Percentiles rank a stretch among this genome's conserved stretches.
Evolutionary conservation across 1,284 basidiomycete species (phyloP).

Genomic region (Sphaerobolus stellatus): DNA sequence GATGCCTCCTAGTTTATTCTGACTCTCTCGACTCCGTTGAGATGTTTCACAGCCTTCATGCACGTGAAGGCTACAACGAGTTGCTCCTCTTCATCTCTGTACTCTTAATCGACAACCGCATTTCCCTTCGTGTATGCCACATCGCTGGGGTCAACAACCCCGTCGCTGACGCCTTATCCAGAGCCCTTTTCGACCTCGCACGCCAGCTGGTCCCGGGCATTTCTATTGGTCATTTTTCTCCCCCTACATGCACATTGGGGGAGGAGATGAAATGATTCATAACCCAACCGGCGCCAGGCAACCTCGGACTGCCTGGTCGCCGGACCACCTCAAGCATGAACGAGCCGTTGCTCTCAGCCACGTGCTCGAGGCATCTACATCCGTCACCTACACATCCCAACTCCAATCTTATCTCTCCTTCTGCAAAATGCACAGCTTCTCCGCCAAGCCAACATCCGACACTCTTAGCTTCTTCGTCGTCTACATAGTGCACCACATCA

Average conservation of each 20-base stretch:
- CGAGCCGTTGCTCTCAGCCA: constrained; percentile 33
- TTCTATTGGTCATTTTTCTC: no score
- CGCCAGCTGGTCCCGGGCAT: no score
- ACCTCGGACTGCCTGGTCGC: constrained; percentile 31
- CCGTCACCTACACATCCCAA: constrained; percentile 22
- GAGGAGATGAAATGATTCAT: constrained; percentile 22
- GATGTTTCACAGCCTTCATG: constrained; percentile 24
- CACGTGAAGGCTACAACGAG: constrained; percentile 18
- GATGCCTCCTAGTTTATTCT: no score
- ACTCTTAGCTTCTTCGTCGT: constrained; percentile 20
- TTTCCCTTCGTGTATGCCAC: constrained; percentile 25
- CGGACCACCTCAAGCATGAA: constrained; percentile 31
- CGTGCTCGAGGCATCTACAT: constrained; percentile 15
- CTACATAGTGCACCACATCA: constrained; percentile 28
- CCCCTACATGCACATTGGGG: constrained; percentile 8
- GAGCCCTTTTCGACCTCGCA: constrained; percentile 8
- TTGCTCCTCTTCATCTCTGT: constrained; percentile 20
- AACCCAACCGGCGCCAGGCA: not conserved
- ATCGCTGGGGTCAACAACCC: constrained; percentile 23
- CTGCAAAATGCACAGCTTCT: constrained; percentile 29
- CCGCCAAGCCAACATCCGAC: constrained; percentile 31
- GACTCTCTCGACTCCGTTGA: constrained; percentile 27
- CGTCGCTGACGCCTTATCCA: constrained; percentile 28
- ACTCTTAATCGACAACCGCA: constrained; percentile 11
- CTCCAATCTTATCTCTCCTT: constrained; percentile 33